Base-by-base conservation (phyloP, 2,329 filamentous ascomycete genomes). In the Canariomyces notabilis region DNA sequence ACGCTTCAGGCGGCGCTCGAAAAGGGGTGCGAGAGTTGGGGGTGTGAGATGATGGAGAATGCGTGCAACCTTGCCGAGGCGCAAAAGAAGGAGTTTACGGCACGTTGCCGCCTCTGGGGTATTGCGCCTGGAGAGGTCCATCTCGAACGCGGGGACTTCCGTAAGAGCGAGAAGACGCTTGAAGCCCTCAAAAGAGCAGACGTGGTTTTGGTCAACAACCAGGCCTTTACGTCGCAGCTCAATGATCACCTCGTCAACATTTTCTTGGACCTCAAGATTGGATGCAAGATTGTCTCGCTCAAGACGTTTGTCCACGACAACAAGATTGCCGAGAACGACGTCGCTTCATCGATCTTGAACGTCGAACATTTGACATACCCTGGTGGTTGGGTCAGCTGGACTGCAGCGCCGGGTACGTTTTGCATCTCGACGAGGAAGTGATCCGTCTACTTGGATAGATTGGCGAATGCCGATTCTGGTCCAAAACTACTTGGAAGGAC, bases 131-230 rank as follows among this genome's bases (percentile, higher is more conserved):
- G 93, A 51, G 74, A 79, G 49, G 87, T 93, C n/a, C 77, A 82
- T 50, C 79, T 98, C 6, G 79, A 91, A 52, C 74, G 83, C 35
- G 93, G 89, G 48, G 87, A 95, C 62, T 96, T 98, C 60, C 80
- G 89, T 8, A 80, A 82, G 54, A 86, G 85, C 56, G 64, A 76
- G 14, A 74, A 75, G 48, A 88, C 96, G 39, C 75, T 83, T 49
- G 76, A 81, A 19, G 83, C 83, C 6, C 75, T 98, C 40, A 84
- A 85, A 64, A 80, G 83, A 44, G 91, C 93, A 2, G 93, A 98
- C 63, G 90, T 97, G n/a, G 80, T 98, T 15, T 77, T 98, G 20
- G 91, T 97, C 59, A 98, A 98, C 72, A 98, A 98, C 68, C 90
- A 97, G 67, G 93, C 89, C 2, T 98, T 98, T 67, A 90, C 85